Evolutionary conservation across 306 rosid genomes (phyloP).

Genomic region (Dalbergia cochinchinensis): DNA sequence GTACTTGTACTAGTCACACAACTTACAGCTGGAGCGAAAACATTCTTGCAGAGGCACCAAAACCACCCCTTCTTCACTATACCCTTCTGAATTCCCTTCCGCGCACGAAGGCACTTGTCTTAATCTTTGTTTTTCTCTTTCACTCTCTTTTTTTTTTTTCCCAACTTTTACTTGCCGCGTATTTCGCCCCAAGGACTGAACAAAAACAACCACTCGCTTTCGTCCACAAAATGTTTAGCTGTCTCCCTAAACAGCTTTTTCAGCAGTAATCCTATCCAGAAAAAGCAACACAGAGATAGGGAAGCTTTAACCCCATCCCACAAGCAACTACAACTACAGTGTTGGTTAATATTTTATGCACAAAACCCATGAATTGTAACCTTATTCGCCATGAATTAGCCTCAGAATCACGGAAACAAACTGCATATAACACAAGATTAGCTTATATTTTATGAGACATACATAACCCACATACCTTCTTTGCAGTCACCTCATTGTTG

Average conservation of each 20-base stretch:
- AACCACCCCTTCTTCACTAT: constrained; percentile 35
- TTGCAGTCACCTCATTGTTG: constrained; percentile 46
- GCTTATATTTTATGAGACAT: constrained; percentile 61
- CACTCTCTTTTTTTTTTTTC: constrained; percentile 33
- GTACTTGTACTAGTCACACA: constrained; percentile 43
- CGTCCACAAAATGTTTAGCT: constrained; percentile 51
- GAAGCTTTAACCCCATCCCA: constrained; percentile 51
- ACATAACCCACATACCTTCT: constrained; percentile 65
- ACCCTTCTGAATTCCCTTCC: constrained; percentile 49
- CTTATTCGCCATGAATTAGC: constrained; percentile 35
- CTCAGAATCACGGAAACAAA: constrained; percentile 28
- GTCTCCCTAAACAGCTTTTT: constrained; percentile 67
- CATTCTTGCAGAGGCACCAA: constrained; percentile 42
- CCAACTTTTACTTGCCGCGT: constrained; percentile 54
- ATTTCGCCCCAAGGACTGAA: constrained; percentile 49
- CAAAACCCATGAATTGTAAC: constrained; percentile 30
- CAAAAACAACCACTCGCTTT: constrained; percentile 48
- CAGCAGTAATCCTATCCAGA: constrained; percentile 68
- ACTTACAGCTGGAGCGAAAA: constrained; percentile 67
- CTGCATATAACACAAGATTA: constrained; percentile 21
- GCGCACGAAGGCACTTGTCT: constrained; percentile 51
- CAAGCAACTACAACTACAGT: constrained; percentile 49
- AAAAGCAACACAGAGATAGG: constrained; percentile 46
- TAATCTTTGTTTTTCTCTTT: constrained; percentile 14
- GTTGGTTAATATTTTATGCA: constrained; percentile 47